Base-by-base conservation (phyloP, 495 filamentous ascomycete genomes). In the Lasiosphaeris hirsuta region DNA sequence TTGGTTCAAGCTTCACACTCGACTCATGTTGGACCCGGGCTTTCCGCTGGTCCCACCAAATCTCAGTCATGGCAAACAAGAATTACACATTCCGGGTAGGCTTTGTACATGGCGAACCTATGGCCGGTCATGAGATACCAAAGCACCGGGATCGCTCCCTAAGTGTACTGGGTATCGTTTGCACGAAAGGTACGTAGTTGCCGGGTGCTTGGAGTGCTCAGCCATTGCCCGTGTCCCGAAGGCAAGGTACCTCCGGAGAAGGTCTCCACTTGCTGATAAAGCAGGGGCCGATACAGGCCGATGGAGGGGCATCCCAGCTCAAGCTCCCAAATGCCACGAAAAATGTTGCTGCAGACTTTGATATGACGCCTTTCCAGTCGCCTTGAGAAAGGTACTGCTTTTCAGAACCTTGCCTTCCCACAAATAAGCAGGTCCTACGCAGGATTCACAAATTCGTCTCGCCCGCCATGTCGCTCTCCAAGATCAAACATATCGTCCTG, bases 401-500 rank as follows among this genome's bases (percentile, higher is more conserved):
- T 15, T 10, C 41, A 11, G 33, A 38, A 13, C 33, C 14, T 15
- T 40, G 34, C n/a, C 11, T 39, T n/a, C 6, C 44, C 30, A 50
- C 19, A 19, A 10, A 0, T 15, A 17, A 1, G 3, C 11, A 33
- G 8, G 10, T 30, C 11, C 10, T 10, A 10, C 18, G 43, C 13
- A 46, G 17, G 23, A 30, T 30, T 30, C 23, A 30, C 23, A 2
- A 2, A 2, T 30, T 30, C 13, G 39, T 48, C 13, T 34, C 33
- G 1, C 50, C 55, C 69, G 41, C 54, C 52, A 86, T 86, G 83
- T 82, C 80, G 35, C 75, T 86, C 7, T 69, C 79, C 36, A 80
- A 77, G 46, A 72, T 86, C 46, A 83, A 84, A 56, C 79, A 85
- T 61, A 82, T 86, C 51, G 74, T 86, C 34, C 72, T 86, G 53